These are phyloP conservation scores for Paratinospora sagittata DNA, from an alignment of 164 flowering plant genomes.

Conservation along the genomic window DNA sequence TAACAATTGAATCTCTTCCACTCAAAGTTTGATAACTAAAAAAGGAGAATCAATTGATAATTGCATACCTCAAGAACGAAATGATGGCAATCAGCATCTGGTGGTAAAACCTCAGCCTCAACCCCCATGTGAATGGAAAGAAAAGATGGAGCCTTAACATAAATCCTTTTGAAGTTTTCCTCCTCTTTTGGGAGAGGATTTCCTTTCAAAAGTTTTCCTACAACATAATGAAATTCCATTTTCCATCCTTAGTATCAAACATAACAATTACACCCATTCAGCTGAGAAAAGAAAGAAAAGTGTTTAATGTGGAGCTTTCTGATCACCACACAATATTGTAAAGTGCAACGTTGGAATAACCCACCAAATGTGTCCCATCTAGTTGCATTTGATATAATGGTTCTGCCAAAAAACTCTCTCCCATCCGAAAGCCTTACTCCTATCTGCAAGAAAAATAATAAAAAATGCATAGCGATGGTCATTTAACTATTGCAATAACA, in stretches of 20 bases:
- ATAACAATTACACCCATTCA: neutral
- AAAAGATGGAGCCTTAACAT: conserved; percentile 96
- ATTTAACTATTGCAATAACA: neutral
- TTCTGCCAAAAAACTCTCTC: conserved; percentile 70
- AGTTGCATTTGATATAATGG: conserved; percentile 92
- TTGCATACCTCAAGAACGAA: conserved; percentile 83
- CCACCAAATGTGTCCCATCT: conserved; percentile 99
- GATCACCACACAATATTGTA: neutral
- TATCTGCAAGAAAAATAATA: conserved; percentile 52
- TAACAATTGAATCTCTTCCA: neutral
- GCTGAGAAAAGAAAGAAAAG: neutral
- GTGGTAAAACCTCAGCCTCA: conserved; percentile 79
- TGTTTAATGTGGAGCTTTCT: neutral
- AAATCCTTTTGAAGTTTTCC: conserved; percentile 66
- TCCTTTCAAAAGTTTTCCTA: conserved; percentile 75
- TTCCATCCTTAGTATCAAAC: neutral
- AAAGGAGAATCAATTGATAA: neutral
- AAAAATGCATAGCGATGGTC: too few relatives aligned
- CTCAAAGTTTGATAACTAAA: neutral
- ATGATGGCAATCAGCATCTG: conserved; percentile 95
- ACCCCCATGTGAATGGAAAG: conserved; percentile 98
- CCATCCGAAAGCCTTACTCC: conserved; percentile 93
- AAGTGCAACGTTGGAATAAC: conserved; percentile 18
- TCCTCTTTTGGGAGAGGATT: conserved; percentile 81
- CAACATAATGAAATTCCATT: neutral